A percentile compares a stretch with the other conserved stretches of the same genome.
Conservation (phyloP, 202 grass and related monocot genomes). For the Setaria italica region DNA sequence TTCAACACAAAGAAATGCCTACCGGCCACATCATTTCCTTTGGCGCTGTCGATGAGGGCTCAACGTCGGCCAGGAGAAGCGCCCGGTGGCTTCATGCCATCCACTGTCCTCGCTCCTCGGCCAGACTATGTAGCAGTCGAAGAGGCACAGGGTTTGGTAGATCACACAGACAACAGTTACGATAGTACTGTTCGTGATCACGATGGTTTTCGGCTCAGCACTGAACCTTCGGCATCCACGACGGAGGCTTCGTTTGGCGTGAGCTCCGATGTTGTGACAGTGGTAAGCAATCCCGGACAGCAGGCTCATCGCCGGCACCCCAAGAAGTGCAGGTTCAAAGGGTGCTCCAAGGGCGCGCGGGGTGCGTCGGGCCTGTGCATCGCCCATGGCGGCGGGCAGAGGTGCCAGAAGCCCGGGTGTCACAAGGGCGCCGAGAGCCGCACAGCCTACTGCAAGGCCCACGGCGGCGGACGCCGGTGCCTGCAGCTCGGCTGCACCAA, state of each 20-base stretch:
- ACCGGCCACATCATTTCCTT: conserved; percentile 58
- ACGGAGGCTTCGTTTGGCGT: conserved; percentile 75
- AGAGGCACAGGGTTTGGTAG: conserved; percentile 21
- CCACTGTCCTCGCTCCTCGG: conserved; percentile 62
- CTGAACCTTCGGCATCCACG: conserved; percentile 74
- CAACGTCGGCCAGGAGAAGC: conserved; percentile 82
- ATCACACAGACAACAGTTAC: conserved; percentile 11
- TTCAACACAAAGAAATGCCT: conserved; percentile 14
- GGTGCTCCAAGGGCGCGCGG: conserved; percentile 91
- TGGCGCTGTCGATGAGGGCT: conserved; percentile 74
- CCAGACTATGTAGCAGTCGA: conserved; percentile 1
- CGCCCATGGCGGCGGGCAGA: conserved; percentile 94
- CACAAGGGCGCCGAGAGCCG: conserved; percentile 95
- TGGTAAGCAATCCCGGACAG: conserved; percentile 34
- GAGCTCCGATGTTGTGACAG: conserved; percentile 57
- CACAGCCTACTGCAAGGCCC: conserved; percentile 95
- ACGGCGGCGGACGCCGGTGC: conserved; percentile 88
- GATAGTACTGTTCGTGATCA: neutral
- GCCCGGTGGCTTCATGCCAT: conserved; percentile 83
- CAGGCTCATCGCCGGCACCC: conserved; percentile 64
- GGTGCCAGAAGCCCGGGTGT: conserved; percentile 92
- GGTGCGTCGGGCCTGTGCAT: conserved; percentile 94
- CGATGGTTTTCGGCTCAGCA: conserved; percentile 60
- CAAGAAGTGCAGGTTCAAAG: conserved; percentile 97
- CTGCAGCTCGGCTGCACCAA: conserved; percentile 92